Base-by-base conservation (phyloP, 1,139 yeast species). In the Meyerozyma athensensis region DNA sequence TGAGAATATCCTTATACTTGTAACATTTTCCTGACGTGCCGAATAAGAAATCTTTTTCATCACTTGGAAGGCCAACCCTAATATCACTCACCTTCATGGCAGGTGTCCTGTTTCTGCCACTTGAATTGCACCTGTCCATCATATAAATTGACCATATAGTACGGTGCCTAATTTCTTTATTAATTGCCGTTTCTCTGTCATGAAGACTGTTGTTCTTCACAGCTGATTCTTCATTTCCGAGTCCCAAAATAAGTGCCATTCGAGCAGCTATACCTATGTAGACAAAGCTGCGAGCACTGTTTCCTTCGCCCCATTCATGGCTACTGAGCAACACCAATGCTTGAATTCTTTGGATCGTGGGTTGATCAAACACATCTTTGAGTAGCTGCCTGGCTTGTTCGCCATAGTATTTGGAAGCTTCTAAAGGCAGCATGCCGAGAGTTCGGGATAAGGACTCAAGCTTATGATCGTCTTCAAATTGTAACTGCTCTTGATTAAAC, bases 241-340 rank as follows among this genome's bases (percentile, higher is more conserved):
- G 39, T 0, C 68, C 68, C 21, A 65, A 40, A 3, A 64, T 54
- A n/a, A 61, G 45, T 0, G 66, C 65, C 72, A 65, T 65, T 44
- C 70, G 45, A 0, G 68, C 62, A 2, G 71, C 71, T 19, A 65
- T 56, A 5, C 70, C 69, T 18, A 60, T 56, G 35, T 65, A 65
- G 24, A 64, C 44, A 40, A 56, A 64, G 39, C 68, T 61, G 38
- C 71, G 43, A 6, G 68, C 55, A n/a, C 58, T 61, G 40, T 62
- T 61, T 9, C 62, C 63, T 38, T 63, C 68, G 0, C 70, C 70
- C 71, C 71, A 65, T 47, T 65, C 70, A 46, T 65, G 71, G 36
- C 66, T 59, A 40, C 68, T 62, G 5, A 65, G 45, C 28, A 65
- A 52, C 2, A 60, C 47, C 32, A 65, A 48, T 1, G 70, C 68